A percentile compares a stretch with the other conserved stretches of the same genome.
Conservation (phyloP, 306 rosid genomes). For the Oemleria cerasiformis region DNA sequence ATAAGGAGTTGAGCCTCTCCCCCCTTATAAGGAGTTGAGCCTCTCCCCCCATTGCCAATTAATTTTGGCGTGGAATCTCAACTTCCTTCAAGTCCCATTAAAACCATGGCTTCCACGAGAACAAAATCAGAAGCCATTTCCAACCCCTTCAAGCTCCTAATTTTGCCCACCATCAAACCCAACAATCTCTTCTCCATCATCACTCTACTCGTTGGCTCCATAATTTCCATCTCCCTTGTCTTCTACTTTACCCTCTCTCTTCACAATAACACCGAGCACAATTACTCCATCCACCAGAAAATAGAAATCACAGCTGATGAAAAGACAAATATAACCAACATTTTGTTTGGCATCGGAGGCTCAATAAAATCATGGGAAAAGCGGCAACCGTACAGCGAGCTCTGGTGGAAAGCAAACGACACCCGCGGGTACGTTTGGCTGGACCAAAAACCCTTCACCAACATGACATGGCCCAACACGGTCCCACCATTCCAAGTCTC, state of each 20-base stretch:
- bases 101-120: conserved; percentile 23
- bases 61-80: too few relatives aligned
- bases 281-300: background rate
- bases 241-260: conserved; percentile 27
- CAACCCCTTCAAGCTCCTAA: background rate
- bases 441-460: conserved; percentile 24
- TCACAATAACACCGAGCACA: background rate
- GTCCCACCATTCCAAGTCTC: conserved; percentile 47
- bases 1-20: too few relatives aligned
- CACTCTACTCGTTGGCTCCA: too few relatives aligned
- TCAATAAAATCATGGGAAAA: conserved; percentile 45
- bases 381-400: conserved; percentile 49
- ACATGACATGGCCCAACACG: conserved; percentile 41
- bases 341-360: conserved; percentile 63
- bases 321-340: conserved; percentile 54
- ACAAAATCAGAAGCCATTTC: background rate
- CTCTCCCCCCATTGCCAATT: too few relatives aligned
- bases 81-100: too few relatives aligned
- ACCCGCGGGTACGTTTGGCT: conserved; percentile 72
- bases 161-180: background rate
- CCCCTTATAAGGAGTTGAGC: too few relatives aligned
- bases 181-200: too few relatives aligned
- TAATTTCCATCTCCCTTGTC: conserved; percentile 29
- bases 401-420: conserved; percentile 54
- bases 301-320: background rate